Base-by-base conservation (phyloP, 306 rosid species). In the Hippophae gyantsensis region DNA sequence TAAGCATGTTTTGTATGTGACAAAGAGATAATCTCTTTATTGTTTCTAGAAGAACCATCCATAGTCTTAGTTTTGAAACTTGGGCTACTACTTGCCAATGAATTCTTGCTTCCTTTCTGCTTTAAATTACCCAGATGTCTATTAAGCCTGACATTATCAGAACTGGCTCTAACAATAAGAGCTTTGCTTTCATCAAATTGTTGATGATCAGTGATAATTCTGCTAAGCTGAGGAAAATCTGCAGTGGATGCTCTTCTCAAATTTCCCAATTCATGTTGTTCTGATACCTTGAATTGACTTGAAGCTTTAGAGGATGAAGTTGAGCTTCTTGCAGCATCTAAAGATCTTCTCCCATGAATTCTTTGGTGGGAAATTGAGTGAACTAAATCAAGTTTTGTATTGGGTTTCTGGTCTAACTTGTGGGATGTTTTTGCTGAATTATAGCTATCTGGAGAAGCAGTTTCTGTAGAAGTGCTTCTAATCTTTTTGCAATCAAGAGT, bases 271-370 rank as follows among this genome's bases (percentile, higher is more conserved):
- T 71, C 78, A 9, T 58, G 72, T 51, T 13, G 52, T 18, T 72
- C 66, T 32, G 43, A 68, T 66, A 46, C 62, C 54, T 77, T 82
- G 52, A 65, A 54, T 40, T 65, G 69, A 51, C 43, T 48, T 58
- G 82, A 74, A 55, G 64, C 72, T 14, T 65, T 57, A 63, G 87
- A 50, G 26, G 90, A 81, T 0, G 87, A 81, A 43, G 89, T 75
- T 50, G 95, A 82, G 80, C 62, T 84, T 77, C 95, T 81, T 6
- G 82, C 82, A 57, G 82, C 79, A 65, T 82, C 87, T 1, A 86
- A 84, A 56, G 47, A 67, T 49, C 86, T 79, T 27, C 72, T 69
- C 14, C 50, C 69, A 60, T 68, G 78, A 47, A 2, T 42, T 71
- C 67, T 78, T 11, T 62, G 72, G 54, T 54, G 58, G 53, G 82